Conservation (phyloP, 805 yeast species). For the Lipomyces mesembrius region DNA sequence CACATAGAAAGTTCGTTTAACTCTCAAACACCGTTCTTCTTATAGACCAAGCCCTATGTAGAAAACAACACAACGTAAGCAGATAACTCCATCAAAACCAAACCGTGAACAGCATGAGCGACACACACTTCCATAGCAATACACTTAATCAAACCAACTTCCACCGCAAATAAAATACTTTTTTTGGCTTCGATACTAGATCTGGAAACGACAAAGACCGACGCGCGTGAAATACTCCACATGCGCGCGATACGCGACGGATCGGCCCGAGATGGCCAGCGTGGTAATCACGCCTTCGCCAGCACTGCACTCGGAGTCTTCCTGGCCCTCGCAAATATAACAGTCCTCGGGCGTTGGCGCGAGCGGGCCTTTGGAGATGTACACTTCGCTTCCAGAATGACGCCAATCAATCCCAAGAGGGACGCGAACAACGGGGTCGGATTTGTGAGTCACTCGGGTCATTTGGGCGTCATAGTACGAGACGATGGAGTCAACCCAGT, state of each 20-base stretch:
- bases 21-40: neutral
- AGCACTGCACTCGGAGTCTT: constrained; percentile 33
- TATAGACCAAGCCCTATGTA: neutral
- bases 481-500: constrained; percentile 54
- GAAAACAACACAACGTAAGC: neutral
- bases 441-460: constrained; percentile 36
- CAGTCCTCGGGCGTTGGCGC: constrained; percentile 32
- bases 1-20: too few species aligned
- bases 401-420: constrained; percentile 33
- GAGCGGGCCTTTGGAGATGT: constrained; percentile 37
- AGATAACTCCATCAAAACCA: constrained; percentile 6
- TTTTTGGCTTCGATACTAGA: constrained; percentile 7
- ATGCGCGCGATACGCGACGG: constrained; percentile 32
- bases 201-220: constrained; percentile 32
- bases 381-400: constrained; percentile 33
- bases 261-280: constrained; percentile 25
- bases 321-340: constrained; percentile 37
- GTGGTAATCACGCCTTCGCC: constrained; percentile 36
- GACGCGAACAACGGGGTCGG: constrained; percentile 38
- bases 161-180: neutral
- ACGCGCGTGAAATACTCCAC: constrained; percentile 35
- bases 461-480: constrained; percentile 6
- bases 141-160: neutral
- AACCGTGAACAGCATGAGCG: neutral
- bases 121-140: neutral